Evolutionary conservation across 768 basidiomycete species (phyloP), one percentile per base, ranked within the genome.

Genomic region (Phylloporus rhodoxanthus): DNA sequence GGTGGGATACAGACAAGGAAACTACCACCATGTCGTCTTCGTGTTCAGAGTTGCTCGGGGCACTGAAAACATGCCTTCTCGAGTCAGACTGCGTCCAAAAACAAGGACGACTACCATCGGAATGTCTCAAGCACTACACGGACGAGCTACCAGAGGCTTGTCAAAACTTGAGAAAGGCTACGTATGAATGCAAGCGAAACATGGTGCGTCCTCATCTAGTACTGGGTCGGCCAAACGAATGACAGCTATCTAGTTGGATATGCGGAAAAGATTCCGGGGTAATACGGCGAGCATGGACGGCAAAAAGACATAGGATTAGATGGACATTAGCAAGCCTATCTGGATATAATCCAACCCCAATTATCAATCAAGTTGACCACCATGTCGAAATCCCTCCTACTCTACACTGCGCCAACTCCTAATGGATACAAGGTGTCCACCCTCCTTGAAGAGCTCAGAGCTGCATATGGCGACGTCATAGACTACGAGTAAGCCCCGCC

Each of bases 151-250:
- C 92, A 2, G 82, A 87, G 57, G 76, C 85, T 58, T 95, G 92
- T 64, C 80, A 81, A 63, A 77, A 81, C 23, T 70, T 95, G 47
- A 76, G 92, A 45, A 82, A 81, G 66, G 88, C 89, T 10, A 83
- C 87, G 1, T 92, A 87, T 57, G 89, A 94, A 56, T 95, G 92
- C 71, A 95, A 95, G 68, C 77, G 90, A 51, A 88, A 85, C 37
- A 87, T 91, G 87, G 90, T 91, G 51, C 51, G 81, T 63, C 15
- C 8, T 11, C 23, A 11, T 21, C 19, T 11, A 17, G 14, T 20
- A 19, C 39, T 37, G 11, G 51, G 43, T 43, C 13, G 8, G n/a
- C n/a, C 29, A 36, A 28, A 19, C 53, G 21, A 21, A 47, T 43
- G 5, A 48, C 0, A 13, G 13, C 29, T 1, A 33, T n/a, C 23